Evolutionary conservation across 2,329 filamentous ascomycete species (phyloP).

Genomic region (Pseudocercospora ulei): DNA sequence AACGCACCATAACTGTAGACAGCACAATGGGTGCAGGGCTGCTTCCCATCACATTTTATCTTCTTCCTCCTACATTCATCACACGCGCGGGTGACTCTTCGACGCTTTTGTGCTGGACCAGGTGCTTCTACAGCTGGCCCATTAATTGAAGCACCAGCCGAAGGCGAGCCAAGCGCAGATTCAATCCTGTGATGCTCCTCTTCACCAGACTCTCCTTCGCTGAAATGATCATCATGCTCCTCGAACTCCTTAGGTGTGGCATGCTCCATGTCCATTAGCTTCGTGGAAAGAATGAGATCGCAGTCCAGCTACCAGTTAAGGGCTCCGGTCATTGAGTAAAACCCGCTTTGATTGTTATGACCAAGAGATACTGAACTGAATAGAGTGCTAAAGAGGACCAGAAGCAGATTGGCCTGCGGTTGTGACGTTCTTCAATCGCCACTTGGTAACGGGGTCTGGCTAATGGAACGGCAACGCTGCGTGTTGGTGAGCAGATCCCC

Average conservation of each 20-base stretch:
- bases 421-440: background rate
- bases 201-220: slow-evolving; percentile 29
- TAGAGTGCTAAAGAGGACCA: no score
- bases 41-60: slow-evolving; percentile 48
- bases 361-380: no score
- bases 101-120: slow-evolving; percentile 50
- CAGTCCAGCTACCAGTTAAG: slow-evolving; percentile 3
- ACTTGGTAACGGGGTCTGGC: slow-evolving; percentile 4
- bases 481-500: background rate
- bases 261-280: slow-evolving; percentile 26
- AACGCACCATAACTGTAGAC: slow-evolving; percentile 91
- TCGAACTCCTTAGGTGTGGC: slow-evolving; percentile 31
- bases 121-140: slow-evolving; percentile 22
- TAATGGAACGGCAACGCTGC: slow-evolving; percentile 6
- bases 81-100: slow-evolving; percentile 78
- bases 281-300: background rate
- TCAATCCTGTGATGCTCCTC: slow-evolving; percentile 31
- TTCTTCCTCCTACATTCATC: slow-evolving; percentile 70
- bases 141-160: slow-evolving; percentile 15
- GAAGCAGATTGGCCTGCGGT: background rate
- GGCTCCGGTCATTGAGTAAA: slow-evolving; percentile 3
- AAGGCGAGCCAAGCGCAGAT: slow-evolving; percentile 25
- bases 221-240: slow-evolving; percentile 28
- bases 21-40: slow-evolving; percentile 73
- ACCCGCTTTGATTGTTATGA: no score